Evolutionary conservation across 495 filamentous ascomycete species (phyloP).

Genomic region (Glonium stellatum): DNA sequence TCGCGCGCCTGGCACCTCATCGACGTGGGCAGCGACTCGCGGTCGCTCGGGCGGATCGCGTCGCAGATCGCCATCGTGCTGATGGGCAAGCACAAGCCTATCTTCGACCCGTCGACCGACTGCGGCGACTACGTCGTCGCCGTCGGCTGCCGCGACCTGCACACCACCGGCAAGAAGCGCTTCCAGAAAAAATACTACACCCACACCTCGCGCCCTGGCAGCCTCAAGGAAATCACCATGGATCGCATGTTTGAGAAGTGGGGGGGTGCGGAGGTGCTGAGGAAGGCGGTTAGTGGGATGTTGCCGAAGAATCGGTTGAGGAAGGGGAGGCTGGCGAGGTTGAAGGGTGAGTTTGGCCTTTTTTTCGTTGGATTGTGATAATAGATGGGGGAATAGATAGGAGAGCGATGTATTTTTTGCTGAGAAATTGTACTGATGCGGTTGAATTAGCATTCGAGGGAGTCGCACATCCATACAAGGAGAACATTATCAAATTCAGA

Average conservation of each 20-base stretch:
- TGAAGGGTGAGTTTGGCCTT: slow-evolving; percentile 63
- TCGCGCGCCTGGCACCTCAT: slow-evolving; percentile 87
- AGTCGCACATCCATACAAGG: slow-evolving; percentile 79
- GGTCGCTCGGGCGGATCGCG: slow-evolving; percentile 78
- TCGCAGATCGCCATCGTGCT: slow-evolving; percentile 83
- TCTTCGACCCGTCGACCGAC: slow-evolving; percentile 88
- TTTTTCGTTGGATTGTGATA: neutral
- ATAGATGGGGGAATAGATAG: no score
- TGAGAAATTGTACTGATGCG: slow-evolving; percentile 15
- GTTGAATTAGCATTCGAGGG: slow-evolving; percentile 72
- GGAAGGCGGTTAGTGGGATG: slow-evolving; percentile 92
- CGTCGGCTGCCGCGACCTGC: slow-evolving; percentile 75
- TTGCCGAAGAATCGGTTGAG: slow-evolving; percentile 91
- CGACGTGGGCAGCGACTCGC: slow-evolving; percentile 56
- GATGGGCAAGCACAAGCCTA: slow-evolving; percentile 99
- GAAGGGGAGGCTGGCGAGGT: slow-evolving; percentile 73
- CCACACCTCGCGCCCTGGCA: slow-evolving; percentile 85
- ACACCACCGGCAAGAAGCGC: slow-evolving; percentile 85
- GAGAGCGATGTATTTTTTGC: slow-evolving; percentile 5
- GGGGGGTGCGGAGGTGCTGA: slow-evolving; percentile 87
- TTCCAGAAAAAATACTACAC: slow-evolving; percentile 91
- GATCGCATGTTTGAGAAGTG: slow-evolving; percentile 88
- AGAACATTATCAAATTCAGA: slow-evolving; percentile 64
- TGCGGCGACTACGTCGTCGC: slow-evolving; percentile 99
- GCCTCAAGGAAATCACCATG: slow-evolving; percentile 84